A percentile compares a stretch with the other conserved stretches of the same genome.
These are phyloP conservation scores for Hanseniaspora taiwanica DNA, from an alignment of 805 yeast genomes.

Conservation along the genomic window DNA sequence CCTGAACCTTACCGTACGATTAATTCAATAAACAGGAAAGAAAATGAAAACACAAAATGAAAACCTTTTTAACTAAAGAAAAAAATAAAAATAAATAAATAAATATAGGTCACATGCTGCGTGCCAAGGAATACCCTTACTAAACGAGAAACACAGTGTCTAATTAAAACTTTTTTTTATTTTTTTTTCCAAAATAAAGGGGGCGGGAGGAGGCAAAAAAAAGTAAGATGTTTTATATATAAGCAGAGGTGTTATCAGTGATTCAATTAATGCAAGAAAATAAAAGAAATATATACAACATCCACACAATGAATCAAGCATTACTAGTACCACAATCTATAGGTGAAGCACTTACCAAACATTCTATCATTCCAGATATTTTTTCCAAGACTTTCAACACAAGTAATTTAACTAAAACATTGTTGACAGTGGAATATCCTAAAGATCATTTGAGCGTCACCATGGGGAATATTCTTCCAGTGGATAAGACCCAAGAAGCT, in stretches of 20 bases:
- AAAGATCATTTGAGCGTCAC: conserved; percentile 36
- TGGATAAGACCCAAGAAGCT: conserved; percentile 48
- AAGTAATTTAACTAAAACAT: conserved; percentile 12
- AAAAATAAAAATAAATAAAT: too few species aligned
- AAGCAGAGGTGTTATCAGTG: not conserved
- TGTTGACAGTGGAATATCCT: conserved; percentile 18
- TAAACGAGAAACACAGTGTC: too few species aligned
- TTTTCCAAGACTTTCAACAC: conserved; percentile 2
- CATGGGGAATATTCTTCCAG: conserved; percentile 61
- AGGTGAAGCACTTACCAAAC: conserved; percentile 15
- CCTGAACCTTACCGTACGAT: too few species aligned
- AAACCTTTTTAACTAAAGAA: too few species aligned
- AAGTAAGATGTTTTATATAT: not conserved
- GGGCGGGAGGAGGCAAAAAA: not conserved
- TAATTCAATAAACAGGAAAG: too few species aligned
- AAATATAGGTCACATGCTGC: too few species aligned
- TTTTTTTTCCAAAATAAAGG: too few species aligned
- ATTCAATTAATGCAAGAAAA: not conserved
- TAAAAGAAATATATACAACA: not conserved
- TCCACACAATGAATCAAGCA: conserved; percentile 1
- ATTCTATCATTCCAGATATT: conserved; percentile 19
- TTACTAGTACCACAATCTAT: conserved; percentile 9
- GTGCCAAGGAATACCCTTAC: too few species aligned
- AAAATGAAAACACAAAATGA: too few species aligned
- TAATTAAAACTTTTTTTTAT: too few species aligned